phyloP scores from a whole-genome alignment of 2,329 filamentous ascomycete genomes.

The Aspergillus ochraceus region DNA sequence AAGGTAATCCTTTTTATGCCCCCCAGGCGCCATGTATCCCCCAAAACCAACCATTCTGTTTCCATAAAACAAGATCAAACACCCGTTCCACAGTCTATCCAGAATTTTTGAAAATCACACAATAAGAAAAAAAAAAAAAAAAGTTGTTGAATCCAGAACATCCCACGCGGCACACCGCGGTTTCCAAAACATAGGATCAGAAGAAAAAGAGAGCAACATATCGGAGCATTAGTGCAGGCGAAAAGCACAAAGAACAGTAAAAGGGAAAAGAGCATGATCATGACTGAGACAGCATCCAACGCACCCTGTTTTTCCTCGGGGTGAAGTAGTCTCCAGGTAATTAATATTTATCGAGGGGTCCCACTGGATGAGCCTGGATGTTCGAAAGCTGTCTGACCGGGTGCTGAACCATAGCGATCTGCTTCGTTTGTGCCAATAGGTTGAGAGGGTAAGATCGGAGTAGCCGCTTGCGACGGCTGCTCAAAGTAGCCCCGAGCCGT shows the following conservation, averaged over 20 bases:
- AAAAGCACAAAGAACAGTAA: constrained; percentile 14
- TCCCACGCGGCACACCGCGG: constrained; percentile 9
- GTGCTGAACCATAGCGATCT: constrained; percentile 32
- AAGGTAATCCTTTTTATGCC: constrained; percentile 26
- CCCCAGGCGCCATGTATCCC: constrained; percentile 29
- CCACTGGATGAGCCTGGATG: constrained; percentile 33
- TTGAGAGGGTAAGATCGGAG: constrained; percentile 38
- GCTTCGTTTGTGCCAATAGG: constrained; percentile 29
- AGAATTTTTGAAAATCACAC: constrained; percentile 10
- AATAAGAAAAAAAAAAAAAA: constrained; percentile 18
- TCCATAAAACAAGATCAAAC: constrained; percentile 24
- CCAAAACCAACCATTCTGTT: constrained; percentile 23
- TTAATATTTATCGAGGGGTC: constrained; percentile 28
- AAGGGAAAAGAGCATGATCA: constrained; percentile 13
- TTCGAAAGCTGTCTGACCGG: constrained; percentile 29
- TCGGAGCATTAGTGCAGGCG: not conserved
- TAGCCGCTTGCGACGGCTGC: constrained; percentile 31
- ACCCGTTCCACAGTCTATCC: constrained; percentile 35
- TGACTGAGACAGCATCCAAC: no score
- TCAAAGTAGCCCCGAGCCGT: constrained; percentile 33
- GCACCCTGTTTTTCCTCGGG: no score
- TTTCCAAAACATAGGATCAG: constrained; percentile 18
- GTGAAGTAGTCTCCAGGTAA: no score
- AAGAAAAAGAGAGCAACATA: constrained; percentile 11
- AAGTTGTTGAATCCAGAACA: constrained; percentile 8